Evolutionary conservation across 75 land plant genomes (phyloP).

Genomic region (Larix kaempferi): DNA sequence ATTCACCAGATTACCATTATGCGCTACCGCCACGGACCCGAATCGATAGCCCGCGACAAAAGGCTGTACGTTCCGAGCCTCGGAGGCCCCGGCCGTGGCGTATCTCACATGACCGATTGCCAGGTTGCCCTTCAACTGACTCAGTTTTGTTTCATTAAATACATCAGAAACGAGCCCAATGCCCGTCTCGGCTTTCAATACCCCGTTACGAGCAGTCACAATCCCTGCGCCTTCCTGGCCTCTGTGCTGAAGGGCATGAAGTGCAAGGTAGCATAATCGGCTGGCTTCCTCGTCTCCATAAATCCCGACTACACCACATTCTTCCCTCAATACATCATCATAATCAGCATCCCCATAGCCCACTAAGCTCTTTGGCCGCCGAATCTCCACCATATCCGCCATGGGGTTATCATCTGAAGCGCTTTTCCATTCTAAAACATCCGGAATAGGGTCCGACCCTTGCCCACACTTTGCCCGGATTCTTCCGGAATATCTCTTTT

Average conservation of each 20-base stretch:
- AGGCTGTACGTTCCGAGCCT: conserved; percentile 19
- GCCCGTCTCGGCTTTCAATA: conserved; percentile 14
- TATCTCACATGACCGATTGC: conserved; percentile 30
- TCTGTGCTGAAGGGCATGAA: conserved; percentile 92
- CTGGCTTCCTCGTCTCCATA: conserved; percentile 86
- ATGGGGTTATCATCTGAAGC: neutral
- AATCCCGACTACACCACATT: conserved; percentile 93
- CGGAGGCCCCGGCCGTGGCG: conserved; percentile 29
- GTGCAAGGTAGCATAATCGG: conserved; percentile 68
- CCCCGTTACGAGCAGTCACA: conserved; percentile 9
- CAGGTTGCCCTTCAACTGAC: neutral
- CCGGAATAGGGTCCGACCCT: neutral
- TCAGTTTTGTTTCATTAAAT: conserved; percentile 10
- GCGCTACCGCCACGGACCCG: conserved; percentile 22
- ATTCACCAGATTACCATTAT: conserved; percentile 26
- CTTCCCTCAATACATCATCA: conserved; percentile 65
- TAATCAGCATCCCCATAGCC: neutral
- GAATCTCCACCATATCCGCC: too few relatives aligned
- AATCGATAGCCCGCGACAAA: conserved; percentile 22
- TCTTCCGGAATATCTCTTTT: neutral
- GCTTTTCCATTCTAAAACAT: neutral
- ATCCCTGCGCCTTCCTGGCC: conserved; percentile 81
- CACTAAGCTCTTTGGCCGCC: too few relatives aligned
- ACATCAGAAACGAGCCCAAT: conserved; percentile 27
- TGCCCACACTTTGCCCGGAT: neutral